Percentiles rank a stretch among this genome's conserved stretches.
Evolutionary conservation across 495 filamentous ascomycete genomes (phyloP).

Genomic region (Bathelium albidoporum): DNA sequence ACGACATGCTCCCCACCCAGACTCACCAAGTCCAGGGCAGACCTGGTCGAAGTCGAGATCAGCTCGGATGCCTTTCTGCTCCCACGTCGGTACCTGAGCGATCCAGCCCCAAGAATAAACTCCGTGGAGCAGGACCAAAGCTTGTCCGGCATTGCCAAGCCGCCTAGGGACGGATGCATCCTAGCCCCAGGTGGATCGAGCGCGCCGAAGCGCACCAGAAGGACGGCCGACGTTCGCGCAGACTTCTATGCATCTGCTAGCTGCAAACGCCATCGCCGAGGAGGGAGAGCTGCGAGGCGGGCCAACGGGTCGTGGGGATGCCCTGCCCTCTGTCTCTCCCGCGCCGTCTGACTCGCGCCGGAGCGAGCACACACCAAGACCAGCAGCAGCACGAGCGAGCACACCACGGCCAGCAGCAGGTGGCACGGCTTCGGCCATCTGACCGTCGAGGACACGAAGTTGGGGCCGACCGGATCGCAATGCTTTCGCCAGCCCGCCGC

Average conservation of each 20-base stretch:
- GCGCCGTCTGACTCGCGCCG: not conserved
- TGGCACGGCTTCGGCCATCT: not conserved
- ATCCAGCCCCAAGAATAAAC: not conserved
- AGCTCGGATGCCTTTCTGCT: not conserved
- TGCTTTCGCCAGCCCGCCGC: not conserved
- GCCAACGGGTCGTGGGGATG: not conserved
- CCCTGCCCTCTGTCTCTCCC: not conserved
- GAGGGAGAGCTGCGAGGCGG: not conserved
- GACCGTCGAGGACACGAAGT: not conserved
- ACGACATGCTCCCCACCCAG: not conserved
- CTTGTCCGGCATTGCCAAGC: not conserved
- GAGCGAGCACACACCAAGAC: not conserved
- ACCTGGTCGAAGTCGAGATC: not conserved
- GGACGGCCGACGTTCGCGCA: not conserved
- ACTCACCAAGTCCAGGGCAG: not conserved
- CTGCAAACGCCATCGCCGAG: not conserved
- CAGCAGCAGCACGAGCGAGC: too few species aligned
- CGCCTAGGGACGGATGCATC: not conserved
- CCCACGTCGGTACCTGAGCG: not conserved
- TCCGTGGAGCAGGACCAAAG: not conserved
- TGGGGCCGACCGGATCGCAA: not conserved
- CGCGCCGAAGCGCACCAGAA: conserved; percentile 4
- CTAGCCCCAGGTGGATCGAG: not conserved
- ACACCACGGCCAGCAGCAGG: too few species aligned
- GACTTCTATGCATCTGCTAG: not conserved